Conservation (phyloP, 2,329 filamentous ascomycete species). For the Cladosporium sp. region DNA sequence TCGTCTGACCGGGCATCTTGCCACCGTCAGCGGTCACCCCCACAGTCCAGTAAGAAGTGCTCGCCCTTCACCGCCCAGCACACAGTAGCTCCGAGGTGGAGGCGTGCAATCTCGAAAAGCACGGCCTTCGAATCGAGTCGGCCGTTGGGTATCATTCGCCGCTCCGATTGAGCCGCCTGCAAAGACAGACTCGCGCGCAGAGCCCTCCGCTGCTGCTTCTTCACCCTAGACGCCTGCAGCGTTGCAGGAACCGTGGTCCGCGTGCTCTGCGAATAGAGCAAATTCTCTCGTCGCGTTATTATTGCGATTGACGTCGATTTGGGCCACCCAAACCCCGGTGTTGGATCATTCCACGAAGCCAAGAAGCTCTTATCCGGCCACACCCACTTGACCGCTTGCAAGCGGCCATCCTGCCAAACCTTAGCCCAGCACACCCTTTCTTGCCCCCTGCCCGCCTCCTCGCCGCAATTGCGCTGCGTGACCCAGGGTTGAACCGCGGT, state of each 20-base stretch:
- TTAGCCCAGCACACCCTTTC: constrained; percentile 7
- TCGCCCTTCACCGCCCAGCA: constrained; percentile 10
- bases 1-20: background rate
- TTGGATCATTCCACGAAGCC: constrained; percentile 1
- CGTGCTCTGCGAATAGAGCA: constrained; percentile 6
- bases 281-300: background rate
- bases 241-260: constrained; percentile 12
- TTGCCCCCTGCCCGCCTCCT: constrained; percentile 6
- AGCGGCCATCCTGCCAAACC: constrained; percentile 13
- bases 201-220: constrained; percentile 1
- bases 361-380: constrained; percentile 8
- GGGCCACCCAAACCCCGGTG: background rate
- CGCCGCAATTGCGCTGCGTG: constrained; percentile 4
- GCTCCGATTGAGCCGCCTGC: constrained; percentile 11
- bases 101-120: background rate
- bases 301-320: background rate
- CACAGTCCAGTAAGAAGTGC: too few species aligned
- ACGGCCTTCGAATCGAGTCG: constrained; percentile 7
- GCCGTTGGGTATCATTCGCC: constrained; percentile 11
- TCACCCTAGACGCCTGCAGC: constrained; percentile 13
- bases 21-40: background rate
- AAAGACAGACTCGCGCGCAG: constrained; percentile 1
- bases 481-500: constrained; percentile 5
- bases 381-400: constrained; percentile 12
- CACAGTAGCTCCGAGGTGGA: constrained; percentile 6